A percentile compares a stretch with the other conserved stretches of the same genome.
Evolutionary conservation across 2,329 filamentous ascomycete genomes (phyloP).

Genomic region (Parastagonospora nodorum): DNA sequence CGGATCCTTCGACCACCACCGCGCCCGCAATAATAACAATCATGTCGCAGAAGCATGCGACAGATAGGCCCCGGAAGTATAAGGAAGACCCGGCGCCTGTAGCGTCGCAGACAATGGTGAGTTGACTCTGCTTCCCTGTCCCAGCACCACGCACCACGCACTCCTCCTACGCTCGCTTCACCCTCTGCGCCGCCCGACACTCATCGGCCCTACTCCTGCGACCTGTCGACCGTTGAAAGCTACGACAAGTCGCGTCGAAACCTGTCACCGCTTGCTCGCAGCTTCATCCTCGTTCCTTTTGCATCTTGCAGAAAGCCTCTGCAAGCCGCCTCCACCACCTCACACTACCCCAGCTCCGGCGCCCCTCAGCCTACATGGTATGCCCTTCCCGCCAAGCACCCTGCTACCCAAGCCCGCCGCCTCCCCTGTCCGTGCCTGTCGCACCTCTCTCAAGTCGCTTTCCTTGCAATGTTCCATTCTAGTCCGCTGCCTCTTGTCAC

Average conservation of each 20-base stretch:
- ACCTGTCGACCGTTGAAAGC: slow-evolving; percentile 39
- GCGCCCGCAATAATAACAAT: slow-evolving; percentile 47
- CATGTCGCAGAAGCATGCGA: slow-evolving; percentile 47
- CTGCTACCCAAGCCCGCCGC: slow-evolving; percentile 34
- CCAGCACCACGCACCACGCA: slow-evolving; percentile 15
- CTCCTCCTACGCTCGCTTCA: slow-evolving; percentile 26
- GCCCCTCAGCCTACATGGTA: slow-evolving; percentile 49
- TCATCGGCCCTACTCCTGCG: slow-evolving; percentile 19
- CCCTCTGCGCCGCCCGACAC: slow-evolving; percentile 18
- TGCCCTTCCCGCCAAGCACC: slow-evolving; percentile 47
- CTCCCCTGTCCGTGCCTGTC: slow-evolving; percentile 40
- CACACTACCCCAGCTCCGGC: slow-evolving; percentile 40
- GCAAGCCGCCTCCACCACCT: slow-evolving; percentile 45
- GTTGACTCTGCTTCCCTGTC: slow-evolving; percentile 47
- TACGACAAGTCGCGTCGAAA: slow-evolving; percentile 25
- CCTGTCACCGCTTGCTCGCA: slow-evolving; percentile 31
- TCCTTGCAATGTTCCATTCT: slow-evolving; percentile 26
- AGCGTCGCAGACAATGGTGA: slow-evolving; percentile 50
- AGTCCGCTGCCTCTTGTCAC: slow-evolving; percentile 37
- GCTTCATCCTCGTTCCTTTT: slow-evolving; percentile 43
- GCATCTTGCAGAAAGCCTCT: slow-evolving; percentile 46
- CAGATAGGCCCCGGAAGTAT: slow-evolving; percentile 50
- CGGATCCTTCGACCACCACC: slow-evolving; percentile 40
- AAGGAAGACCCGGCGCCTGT: slow-evolving; percentile 52
- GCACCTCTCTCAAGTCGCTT: slow-evolving; percentile 32